A percentile compares a stretch with the other conserved stretches of the same genome.
Evolutionary conservation across 805 yeast genomes (phyloP).

Genomic region (Starmerella stigmatis): DNA sequence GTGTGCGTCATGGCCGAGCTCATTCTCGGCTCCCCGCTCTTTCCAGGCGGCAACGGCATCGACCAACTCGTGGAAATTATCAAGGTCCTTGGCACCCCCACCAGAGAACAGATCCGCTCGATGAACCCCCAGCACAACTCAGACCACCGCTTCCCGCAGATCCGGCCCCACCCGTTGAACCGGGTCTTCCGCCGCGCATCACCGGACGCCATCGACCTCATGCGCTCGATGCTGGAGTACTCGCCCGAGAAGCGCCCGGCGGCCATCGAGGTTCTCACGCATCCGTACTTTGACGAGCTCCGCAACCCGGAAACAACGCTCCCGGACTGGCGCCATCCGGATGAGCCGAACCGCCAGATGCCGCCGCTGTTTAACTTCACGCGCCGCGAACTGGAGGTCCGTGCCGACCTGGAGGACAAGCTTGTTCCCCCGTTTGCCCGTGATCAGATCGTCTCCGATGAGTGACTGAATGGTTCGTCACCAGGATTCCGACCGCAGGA

Average conservation of each 20-base stretch:
- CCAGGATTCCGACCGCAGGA: no score
- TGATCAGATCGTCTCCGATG: not conserved
- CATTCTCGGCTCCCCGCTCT: slow-evolving; percentile 87
- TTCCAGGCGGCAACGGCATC: slow-evolving; percentile 96
- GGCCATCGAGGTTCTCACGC: slow-evolving; percentile 74
- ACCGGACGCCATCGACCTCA: slow-evolving; percentile 73
- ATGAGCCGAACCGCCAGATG: slow-evolving; percentile 60
- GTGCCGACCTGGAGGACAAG: slow-evolving; percentile 34
- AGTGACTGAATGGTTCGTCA: not conserved
- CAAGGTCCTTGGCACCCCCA: slow-evolving; percentile 90
- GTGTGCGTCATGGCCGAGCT: slow-evolving; percentile 98
- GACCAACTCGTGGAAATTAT: slow-evolving; percentile 95
- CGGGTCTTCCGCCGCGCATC: slow-evolving; percentile 69
- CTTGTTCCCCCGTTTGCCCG: slow-evolving; percentile 29
- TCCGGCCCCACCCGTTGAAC: slow-evolving; percentile 43
- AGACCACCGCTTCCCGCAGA: slow-evolving; percentile 84
- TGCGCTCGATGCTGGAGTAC: slow-evolving; percentile 73
- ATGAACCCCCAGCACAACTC: slow-evolving; percentile 92
- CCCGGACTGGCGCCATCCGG: slow-evolving; percentile 44
- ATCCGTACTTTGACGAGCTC: slow-evolving; percentile 80
- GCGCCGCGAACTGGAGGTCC: slow-evolving; percentile 45
- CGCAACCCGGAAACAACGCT: slow-evolving; percentile 41
- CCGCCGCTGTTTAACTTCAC: slow-evolving; percentile 74
- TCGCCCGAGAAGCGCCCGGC: slow-evolving; percentile 77
- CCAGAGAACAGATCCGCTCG: slow-evolving; percentile 77